Evolutionary conservation across 345 rosid species (phyloP).

Genomic region (Eutrema heterophyllum): DNA sequence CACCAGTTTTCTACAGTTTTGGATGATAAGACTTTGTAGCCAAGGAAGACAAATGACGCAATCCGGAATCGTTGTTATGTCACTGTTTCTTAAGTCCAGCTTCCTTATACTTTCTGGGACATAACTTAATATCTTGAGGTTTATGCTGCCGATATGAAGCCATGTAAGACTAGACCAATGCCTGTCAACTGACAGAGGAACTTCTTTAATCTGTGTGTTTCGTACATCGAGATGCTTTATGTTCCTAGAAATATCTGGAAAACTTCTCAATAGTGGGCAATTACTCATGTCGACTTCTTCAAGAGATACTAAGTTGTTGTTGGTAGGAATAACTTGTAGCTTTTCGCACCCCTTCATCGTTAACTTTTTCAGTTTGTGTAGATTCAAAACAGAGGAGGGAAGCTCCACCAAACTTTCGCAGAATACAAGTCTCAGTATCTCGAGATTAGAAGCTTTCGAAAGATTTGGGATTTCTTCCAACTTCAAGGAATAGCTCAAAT

Average conservation of each 20-base stretch:
- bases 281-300: neutral
- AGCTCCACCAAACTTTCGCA: neutral
- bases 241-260: neutral
- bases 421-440: neutral
- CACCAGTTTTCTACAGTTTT: neutral
- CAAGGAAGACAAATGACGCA: neutral
- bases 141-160: neutral
- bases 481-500: neutral
- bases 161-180: neutral
- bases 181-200: neutral
- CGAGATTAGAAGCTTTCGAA: neutral
- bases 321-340: neutral
- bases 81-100: neutral
- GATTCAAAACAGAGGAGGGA: neutral
- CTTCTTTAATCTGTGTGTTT: neutral
- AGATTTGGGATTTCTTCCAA: neutral
- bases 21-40: neutral
- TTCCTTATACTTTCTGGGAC: neutral
- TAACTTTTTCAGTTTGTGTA: neutral
- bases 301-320: neutral
- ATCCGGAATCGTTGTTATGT: neutral
- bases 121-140: neutral
- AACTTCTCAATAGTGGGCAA: neutral
- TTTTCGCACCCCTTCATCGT: neutral
- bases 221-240: neutral